Evolutionary conservation across 257 asterid species (phyloP).

Genomic region (Paraleonurus japonicus): DNA sequence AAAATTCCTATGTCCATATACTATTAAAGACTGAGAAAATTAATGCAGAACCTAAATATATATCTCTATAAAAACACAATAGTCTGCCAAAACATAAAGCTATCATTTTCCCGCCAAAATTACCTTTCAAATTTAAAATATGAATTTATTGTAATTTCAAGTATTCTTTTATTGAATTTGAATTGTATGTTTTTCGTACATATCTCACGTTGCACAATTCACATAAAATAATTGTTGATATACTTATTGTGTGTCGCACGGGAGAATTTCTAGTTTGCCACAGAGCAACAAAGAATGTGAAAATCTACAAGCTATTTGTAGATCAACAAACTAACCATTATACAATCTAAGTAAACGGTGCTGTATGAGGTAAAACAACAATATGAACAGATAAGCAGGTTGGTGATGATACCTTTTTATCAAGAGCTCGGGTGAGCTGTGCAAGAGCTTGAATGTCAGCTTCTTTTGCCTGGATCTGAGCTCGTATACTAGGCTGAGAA

Average conservation of each 20-base stretch:
- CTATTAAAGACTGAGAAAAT: neutral
- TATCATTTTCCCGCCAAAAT: too few species aligned
- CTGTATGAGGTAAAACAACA: slow-evolving; percentile 4
- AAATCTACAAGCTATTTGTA: neutral
- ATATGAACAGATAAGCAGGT: neutral
- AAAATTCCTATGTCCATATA: neutral
- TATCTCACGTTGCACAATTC: too few species aligned
- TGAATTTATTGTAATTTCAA: too few species aligned
- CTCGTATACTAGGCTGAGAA: slow-evolving; percentile 43
- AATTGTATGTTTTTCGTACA: too few species aligned
- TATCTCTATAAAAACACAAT: too few species aligned
- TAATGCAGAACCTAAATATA: neutral
- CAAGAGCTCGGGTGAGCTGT: slow-evolving; percentile 82
- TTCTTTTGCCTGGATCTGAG: slow-evolving; percentile 79
- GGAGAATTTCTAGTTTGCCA: neutral
- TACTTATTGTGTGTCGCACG: too few species aligned
- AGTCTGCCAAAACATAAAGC: neutral
- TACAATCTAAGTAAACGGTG: slow-evolving; percentile 2
- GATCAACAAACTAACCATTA: neutral
- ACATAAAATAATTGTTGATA: too few species aligned
- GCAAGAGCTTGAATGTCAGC: slow-evolving; percentile 92
- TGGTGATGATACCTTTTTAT: slow-evolving; percentile 63
- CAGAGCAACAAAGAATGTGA: neutral
- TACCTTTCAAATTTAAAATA: too few species aligned
- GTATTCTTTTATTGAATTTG: too few species aligned